Percentiles rank a stretch among this genome's conserved stretches.
Evolutionary conservation across 2,329 filamentous ascomycete species (phyloP).

Genomic region (Geoglossum cookeanum): DNA sequence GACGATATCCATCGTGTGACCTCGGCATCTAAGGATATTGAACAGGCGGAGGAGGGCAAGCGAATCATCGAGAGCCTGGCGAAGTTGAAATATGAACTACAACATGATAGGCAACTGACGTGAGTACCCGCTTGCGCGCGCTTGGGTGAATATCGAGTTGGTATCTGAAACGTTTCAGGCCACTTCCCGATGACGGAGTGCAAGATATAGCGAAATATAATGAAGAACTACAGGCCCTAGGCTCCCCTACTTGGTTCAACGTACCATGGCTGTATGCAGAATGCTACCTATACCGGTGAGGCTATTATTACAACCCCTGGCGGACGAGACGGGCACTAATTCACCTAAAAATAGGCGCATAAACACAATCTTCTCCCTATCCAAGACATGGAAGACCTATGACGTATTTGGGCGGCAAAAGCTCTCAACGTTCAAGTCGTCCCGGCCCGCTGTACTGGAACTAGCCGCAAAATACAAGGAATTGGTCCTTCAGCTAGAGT

Average conservation of each 20-base stretch:
- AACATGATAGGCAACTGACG: slow-evolving; percentile 69
- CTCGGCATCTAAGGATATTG: slow-evolving; percentile 36
- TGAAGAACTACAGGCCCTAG: slow-evolving; percentile 56
- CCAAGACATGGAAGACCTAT: slow-evolving; percentile 70
- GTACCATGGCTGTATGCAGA: slow-evolving; percentile 80
- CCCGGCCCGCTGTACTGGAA: slow-evolving; percentile 67
- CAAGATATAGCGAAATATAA: slow-evolving; percentile 70
- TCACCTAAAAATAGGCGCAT: slow-evolving; percentile 39
- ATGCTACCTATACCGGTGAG: slow-evolving; percentile 76
- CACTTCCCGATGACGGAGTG: slow-evolving; percentile 56
- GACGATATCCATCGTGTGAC: slow-evolving; percentile 79
- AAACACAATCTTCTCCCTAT: slow-evolving; percentile 55
- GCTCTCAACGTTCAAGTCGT: slow-evolving; percentile 79
- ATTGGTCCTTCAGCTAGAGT: slow-evolving; percentile 46
- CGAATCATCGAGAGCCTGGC: slow-evolving; percentile 61
- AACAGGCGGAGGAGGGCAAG: slow-evolving; percentile 65
- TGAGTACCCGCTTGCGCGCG: slow-evolving; percentile 23
- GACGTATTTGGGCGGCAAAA: slow-evolving; percentile 85
- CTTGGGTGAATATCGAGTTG: not conserved
- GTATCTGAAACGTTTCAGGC: slow-evolving; percentile 26
- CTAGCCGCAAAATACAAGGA: slow-evolving; percentile 62
- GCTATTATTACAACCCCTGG: slow-evolving; percentile 1
- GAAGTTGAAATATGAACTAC: slow-evolving; percentile 80
- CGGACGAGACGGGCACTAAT: not conserved
- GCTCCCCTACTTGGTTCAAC: slow-evolving; percentile 61